Evolutionary conservation across 768 basidiomycete species (phyloP).

Genomic region (Amanita pallidorosea): DNA sequence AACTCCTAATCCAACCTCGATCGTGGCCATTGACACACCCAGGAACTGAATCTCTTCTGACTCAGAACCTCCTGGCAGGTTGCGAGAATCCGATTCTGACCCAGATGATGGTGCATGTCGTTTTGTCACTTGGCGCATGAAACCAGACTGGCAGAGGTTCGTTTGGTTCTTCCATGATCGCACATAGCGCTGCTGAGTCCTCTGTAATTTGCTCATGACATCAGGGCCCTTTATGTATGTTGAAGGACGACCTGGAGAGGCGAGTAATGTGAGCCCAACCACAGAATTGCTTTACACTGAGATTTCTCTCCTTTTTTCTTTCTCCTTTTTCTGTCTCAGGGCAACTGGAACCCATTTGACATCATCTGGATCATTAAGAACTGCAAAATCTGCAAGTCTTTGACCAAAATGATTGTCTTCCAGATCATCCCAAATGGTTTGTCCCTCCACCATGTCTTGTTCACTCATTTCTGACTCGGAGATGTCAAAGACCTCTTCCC

Average conservation of each 20-base stretch:
- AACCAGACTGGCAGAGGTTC: background rate
- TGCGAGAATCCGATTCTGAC: background rate
- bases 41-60: background rate
- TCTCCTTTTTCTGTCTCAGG: background rate
- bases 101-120: background rate
- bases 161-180: conserved; percentile 3
- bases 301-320: background rate
- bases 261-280: background rate
- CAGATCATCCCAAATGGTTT: background rate
- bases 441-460: background rate
- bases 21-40: background rate
- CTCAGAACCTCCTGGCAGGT: background rate
- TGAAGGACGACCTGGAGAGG: background rate
- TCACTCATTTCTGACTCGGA: background rate
- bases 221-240: conserved; percentile 5
- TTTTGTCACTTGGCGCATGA: background rate
- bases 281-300: background rate
- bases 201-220: conserved; percentile 7
- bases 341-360: background rate
- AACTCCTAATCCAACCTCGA: background rate
- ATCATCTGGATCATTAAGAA: background rate
- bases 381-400: background rate
- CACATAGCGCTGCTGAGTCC: conserved; percentile 5
- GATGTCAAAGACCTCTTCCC: no score
- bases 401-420: background rate